These are phyloP conservation scores for Pestalotiopsis sp. DNA, from an alignment of 2,329 filamentous ascomycete species.

Conservation along the genomic window DNA sequence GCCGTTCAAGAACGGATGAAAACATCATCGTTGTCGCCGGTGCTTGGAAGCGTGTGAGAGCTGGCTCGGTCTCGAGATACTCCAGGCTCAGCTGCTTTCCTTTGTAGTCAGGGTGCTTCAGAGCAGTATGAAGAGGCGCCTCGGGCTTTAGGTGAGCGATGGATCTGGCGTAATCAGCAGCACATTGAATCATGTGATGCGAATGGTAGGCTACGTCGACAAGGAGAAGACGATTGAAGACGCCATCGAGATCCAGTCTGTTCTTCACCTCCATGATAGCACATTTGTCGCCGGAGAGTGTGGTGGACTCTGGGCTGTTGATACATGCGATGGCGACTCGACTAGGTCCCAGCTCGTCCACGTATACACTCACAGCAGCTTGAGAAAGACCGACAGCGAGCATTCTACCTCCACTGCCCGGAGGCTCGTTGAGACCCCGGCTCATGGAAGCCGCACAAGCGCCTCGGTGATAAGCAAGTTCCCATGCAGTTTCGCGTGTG, in stretches of 20 bases:
- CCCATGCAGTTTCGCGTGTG: constrained; percentile 26
- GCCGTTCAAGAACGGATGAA: constrained; percentile 24
- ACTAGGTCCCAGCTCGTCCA: constrained; percentile 13
- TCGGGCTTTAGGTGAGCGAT: constrained; percentile 21
- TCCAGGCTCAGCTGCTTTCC: constrained; percentile 14
- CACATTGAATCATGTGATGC: constrained; percentile 34
- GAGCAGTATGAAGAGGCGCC: constrained; percentile 16
- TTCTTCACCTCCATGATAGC: constrained; percentile 20
- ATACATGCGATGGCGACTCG: constrained; percentile 25
- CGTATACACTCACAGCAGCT: constrained; percentile 16
- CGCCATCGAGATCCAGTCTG: constrained; percentile 16
- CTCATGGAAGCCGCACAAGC: constrained; percentile 18
- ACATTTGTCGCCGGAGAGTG: constrained; percentile 25
- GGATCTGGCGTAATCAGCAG: constrained; percentile 25
- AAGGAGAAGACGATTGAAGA: constrained; percentile 23
- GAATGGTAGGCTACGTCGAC: constrained; percentile 32
- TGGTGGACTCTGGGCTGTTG: constrained; percentile 26
- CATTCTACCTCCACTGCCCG: constrained; percentile 20
- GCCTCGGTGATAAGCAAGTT: constrained; percentile 26
- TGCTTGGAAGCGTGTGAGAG: neutral
- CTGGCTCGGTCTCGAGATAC: neutral
- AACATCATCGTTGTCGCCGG: constrained; percentile 22
- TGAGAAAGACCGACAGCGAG: constrained; percentile 23
- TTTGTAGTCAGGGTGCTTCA: constrained; percentile 18
- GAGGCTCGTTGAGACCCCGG: neutral